These are phyloP conservation scores for Teunomyces barrocoloradensis DNA, from an alignment of 805 yeast genomes.

Conservation along the genomic window DNA sequence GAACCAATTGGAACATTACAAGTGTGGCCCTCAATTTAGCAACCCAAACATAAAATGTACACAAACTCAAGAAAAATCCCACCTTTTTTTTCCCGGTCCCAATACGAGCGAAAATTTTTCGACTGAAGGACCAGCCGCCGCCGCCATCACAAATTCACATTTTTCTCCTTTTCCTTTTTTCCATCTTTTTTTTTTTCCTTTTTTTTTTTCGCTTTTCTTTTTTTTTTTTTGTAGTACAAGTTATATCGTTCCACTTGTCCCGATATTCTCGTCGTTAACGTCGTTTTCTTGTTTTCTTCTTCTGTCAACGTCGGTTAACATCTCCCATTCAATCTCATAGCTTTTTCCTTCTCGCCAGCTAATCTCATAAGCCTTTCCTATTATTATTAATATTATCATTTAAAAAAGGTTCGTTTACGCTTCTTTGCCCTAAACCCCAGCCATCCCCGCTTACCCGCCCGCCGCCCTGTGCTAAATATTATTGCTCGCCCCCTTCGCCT, in stretches of 20 bases:
- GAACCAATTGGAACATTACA: background rate
- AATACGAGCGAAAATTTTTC: constrained; percentile 3
- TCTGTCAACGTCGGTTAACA: background rate
- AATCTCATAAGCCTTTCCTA: background rate
- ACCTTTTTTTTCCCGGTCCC: no score
- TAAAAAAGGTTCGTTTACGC: no score
- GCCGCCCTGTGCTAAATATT: background rate
- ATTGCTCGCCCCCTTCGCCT: constrained; percentile 5
- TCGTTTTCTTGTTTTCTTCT: background rate
- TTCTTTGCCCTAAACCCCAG: constrained; percentile 1
- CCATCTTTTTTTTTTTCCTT: no score
- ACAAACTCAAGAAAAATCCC: background rate
- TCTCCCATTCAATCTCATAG: background rate
- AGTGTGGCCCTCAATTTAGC: background rate
- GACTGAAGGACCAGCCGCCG: background rate
- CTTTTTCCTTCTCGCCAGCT: background rate
- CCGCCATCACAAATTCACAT: background rate
- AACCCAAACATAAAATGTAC: background rate
- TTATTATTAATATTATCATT: background rate
- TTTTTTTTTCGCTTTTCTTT: no score
- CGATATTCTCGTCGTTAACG: background rate
- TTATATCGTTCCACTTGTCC: background rate
- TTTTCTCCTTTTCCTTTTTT: background rate
- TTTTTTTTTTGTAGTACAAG: background rate
- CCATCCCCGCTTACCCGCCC: constrained; percentile 4